phyloP scores from a whole-genome alignment of 2,329 filamentous ascomycete genomes.

The Verticillium dahliae region DNA sequence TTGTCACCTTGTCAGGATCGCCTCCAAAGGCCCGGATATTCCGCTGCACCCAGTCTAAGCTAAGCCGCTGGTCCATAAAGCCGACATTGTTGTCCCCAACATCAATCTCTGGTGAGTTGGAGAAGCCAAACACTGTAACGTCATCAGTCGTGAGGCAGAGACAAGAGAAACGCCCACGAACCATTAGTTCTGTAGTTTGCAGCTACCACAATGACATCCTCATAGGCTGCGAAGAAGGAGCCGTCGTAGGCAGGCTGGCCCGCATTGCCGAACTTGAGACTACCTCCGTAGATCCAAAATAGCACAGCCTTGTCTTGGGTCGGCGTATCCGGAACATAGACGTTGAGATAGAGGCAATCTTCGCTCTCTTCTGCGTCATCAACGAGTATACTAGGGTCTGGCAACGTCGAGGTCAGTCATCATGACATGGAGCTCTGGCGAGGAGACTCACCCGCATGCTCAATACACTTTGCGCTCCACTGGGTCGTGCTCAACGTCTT shows the following conservation, averaged over 20 bases:
- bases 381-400: not conserved
- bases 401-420: too few species aligned
- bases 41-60: conserved; percentile 53
- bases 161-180: not conserved
- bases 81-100: conserved; percentile 36
- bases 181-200: conserved; percentile 5
- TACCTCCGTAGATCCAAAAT: conserved; percentile 11
- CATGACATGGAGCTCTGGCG: not conserved
- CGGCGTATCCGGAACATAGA: conserved; percentile 17
- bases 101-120: conserved; percentile 1
- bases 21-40: conserved; percentile 59
- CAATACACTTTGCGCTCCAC: not conserved
- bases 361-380: conserved; percentile 17
- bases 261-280: conserved; percentile 3
- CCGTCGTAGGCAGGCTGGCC: conserved; percentile 5
- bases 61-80: conserved; percentile 49
- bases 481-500: not conserved
- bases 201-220: conserved; percentile 5
- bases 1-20: conserved; percentile 52
- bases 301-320: conserved; percentile 6
- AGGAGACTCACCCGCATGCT: not conserved
- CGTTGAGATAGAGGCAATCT: conserved; percentile 26
- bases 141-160: not conserved
- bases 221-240: conserved; percentile 2
- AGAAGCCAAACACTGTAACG: conserved; percentile 3